These are phyloP conservation scores for Phialophora tarda DNA, from an alignment of 2,329 filamentous ascomycete species.

Conservation along the genomic window DNA sequence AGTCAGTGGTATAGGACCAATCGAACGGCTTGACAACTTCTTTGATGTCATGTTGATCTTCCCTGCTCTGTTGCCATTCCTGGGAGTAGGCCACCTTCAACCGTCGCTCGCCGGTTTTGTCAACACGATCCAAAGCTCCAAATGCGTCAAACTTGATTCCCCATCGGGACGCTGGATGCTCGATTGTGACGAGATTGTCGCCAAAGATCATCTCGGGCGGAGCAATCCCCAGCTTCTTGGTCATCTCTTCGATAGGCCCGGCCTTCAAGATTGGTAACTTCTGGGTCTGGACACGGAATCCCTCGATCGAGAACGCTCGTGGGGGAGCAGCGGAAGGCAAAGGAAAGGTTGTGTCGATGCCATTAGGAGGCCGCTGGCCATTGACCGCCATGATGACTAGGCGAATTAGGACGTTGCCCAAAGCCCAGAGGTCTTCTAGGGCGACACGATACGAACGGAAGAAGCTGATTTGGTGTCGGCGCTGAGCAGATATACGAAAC, in stretches of 20 bases:
- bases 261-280: conserved; percentile 96
- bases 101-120: conserved; percentile 91
- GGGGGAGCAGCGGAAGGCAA: conserved; percentile 48
- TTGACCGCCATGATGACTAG: conserved; percentile 35
- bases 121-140: conserved; percentile 86
- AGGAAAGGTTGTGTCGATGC: conserved; percentile 61
- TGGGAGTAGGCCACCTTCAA: conserved; percentile 90
- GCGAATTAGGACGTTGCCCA: background rate
- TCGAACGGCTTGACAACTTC: conserved; percentile 96
- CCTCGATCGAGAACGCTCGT: conserved; percentile 67
- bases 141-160: conserved; percentile 79
- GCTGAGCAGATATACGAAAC: background rate
- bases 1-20: conserved; percentile 95
- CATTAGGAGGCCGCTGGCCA: conserved; percentile 33
- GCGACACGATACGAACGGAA: background rate
- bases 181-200: conserved; percentile 81
- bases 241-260: conserved; percentile 85
- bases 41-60: conserved; percentile 82
- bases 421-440: background rate
- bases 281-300: conserved; percentile 77
- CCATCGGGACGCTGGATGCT: conserved; percentile 78
- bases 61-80: conserved; percentile 79
- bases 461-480: conserved; percentile 11
- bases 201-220: conserved; percentile 99
- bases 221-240: conserved; percentile 77